A percentile compares a stretch with the other conserved stretches of the same genome.
Conservation (phyloP, 2,329 filamentous ascomycete genomes). For the Penicillium sp. region DNA sequence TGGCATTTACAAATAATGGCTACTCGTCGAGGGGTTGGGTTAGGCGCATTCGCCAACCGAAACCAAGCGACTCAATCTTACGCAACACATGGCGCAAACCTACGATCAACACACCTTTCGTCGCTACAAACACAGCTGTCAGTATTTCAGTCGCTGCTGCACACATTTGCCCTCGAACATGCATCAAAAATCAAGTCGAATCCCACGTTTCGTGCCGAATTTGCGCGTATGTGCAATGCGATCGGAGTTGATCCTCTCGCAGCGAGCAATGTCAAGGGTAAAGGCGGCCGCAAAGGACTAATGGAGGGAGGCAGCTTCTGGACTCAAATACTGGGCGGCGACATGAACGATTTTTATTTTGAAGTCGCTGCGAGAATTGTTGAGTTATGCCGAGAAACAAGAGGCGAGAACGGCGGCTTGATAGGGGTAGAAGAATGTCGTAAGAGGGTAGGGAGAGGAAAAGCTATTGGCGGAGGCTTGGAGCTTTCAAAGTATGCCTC, state of each 20-base stretch:
- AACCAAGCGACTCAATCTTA: constrained; percentile 84
- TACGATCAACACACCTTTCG: constrained; percentile 78
- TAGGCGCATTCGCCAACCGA: constrained; percentile 83
- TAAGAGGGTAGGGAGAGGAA: constrained; percentile 67
- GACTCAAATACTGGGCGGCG: constrained; percentile 85
- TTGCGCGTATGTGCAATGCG: constrained; percentile 95
- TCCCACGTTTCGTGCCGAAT: constrained; percentile 91
- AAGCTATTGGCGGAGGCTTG: constrained; percentile 69
- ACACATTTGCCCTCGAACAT: constrained; percentile 93
- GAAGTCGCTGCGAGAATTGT: constrained; percentile 94
- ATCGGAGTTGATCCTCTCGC: constrained; percentile 95
- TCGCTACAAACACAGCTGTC: constrained; percentile 90
- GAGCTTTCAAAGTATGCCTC: constrained; percentile 69
- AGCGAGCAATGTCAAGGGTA: constrained; percentile 54
- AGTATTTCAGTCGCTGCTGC: constrained; percentile 90
- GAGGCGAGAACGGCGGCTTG: constrained; percentile 87
- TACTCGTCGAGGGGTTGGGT: constrained; percentile 65
- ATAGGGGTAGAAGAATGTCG: constrained; percentile 79
- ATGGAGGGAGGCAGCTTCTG: constrained; percentile 66
- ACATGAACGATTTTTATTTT: constrained; percentile 98
- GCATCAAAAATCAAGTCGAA: constrained; percentile 94
- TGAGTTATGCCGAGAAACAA: constrained; percentile 81
- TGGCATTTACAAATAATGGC: constrained; percentile 34
- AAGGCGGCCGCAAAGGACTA: constrained; percentile 42
- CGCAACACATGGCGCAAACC: constrained; percentile 78